Evolutionary conservation across 2,329 filamentous ascomycete genomes (phyloP), one percentile per base, ranked within the genome.

Genomic region (Chrysoporthe austroafricana): DNA sequence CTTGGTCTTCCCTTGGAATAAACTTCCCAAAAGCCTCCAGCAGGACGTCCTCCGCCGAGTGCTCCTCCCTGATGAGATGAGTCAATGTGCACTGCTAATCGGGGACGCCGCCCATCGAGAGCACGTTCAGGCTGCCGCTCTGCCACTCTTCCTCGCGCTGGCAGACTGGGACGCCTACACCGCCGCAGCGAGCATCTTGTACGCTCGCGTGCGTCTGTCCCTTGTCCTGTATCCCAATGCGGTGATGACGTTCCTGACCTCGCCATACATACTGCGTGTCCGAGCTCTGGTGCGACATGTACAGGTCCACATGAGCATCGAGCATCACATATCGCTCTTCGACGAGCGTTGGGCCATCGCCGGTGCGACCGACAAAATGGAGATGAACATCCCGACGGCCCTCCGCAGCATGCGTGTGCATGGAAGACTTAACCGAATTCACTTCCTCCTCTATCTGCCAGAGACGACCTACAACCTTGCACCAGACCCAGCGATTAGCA

Each of bases 211-310:
- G 21, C 60, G 63, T 6, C 7, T 69, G 21, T 11, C 44, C 2
- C 46, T 66, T 18, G 48, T 58, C 43, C 44, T 14, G 3, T 60
- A 21, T 39, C 57, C 39, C 36, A 52, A 4, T 59, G 54, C 52
- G 50, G 59, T 63, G 14, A 63, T 69, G 67, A 18, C 18, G n/a
- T 69, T 69, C 42, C 54, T 69, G 44, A 66, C 67, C 13, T 66
- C 52, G 14, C 44, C 21, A 6, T 9, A 7, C 43, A 44, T 60
- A 3, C 32, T 66, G 13, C 59, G 59, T 11, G n/a, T 56, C 7
- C 61, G 67, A n/a, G 54, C 18, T 39, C 48, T 66, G 36, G 63
- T 69, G 18, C n/a, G 8, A 5, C 44, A 56, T 3, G 2, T 69
- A 14, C 52, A 42, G 26, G 26, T 69, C 26, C 42, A 39, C 18